These are phyloP conservation scores for Chalciporus piperatus DNA, from an alignment of 768 basidiomycete genomes.

Conservation along the genomic window DNA sequence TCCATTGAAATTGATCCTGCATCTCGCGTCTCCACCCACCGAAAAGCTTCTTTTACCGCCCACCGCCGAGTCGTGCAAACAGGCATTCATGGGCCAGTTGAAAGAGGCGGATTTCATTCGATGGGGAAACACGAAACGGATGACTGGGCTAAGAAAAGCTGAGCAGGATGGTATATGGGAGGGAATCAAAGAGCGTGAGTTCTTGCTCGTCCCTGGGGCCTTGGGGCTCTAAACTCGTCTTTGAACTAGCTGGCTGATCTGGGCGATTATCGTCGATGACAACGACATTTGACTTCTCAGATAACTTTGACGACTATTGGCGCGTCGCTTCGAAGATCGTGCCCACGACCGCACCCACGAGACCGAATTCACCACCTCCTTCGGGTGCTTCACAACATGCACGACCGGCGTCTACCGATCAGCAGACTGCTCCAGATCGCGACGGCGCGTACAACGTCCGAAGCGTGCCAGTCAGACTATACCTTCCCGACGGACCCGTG, in stretches of 20 bases:
- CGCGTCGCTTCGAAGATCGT: slow-evolving; percentile 90
- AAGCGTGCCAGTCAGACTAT: slow-evolving; percentile 85
- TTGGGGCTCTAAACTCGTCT: slow-evolving; percentile 17
- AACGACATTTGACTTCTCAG: slow-evolving; percentile 40
- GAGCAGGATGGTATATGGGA: slow-evolving; percentile 99
- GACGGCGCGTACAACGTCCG: slow-evolving; percentile 87
- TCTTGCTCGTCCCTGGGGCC: slow-evolving; percentile 10
- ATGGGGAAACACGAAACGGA: slow-evolving; percentile 94
- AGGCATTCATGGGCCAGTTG: slow-evolving; percentile 91
- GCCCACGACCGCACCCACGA: slow-evolving; percentile 68
- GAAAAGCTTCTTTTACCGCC: slow-evolving; percentile 84
- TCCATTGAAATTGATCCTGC: slow-evolving; percentile 79
- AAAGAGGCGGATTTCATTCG: slow-evolving; percentile 97
- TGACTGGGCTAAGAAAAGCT: slow-evolving; percentile 84
- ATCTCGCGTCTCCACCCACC: slow-evolving; percentile 82
- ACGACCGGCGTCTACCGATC: slow-evolving; percentile 65
- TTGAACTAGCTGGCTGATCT: slow-evolving; percentile 21
- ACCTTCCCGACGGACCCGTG: slow-evolving; percentile 87
- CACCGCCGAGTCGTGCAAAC: slow-evolving; percentile 83
- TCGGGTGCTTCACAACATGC: slow-evolving; percentile 58
- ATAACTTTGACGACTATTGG: slow-evolving; percentile 96
- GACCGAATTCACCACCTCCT: slow-evolving; percentile 54
- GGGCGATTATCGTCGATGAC: slow-evolving; percentile 13
- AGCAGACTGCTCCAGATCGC: slow-evolving; percentile 51
- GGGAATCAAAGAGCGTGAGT: slow-evolving; percentile 89